Evolutionary conservation across 495 filamentous ascomycete genomes (phyloP), one percentile per base, ranked within the genome.

Genomic region (Talaromyces proteolyticus): DNA sequence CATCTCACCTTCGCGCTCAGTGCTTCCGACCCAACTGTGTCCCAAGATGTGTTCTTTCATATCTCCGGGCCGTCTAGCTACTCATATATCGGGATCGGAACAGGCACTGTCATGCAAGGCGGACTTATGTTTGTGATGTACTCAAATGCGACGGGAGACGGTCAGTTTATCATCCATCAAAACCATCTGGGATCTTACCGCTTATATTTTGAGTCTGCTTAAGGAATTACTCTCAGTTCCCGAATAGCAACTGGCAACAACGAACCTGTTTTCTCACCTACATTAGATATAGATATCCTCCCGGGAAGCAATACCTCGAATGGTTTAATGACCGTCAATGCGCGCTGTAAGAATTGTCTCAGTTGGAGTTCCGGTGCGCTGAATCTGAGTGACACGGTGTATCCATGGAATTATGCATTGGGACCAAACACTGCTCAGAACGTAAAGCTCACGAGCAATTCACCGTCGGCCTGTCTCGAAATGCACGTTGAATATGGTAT

Each of bases 351-450:
- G 12, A 66, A 68, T 54, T 82, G 78, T 57, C 70, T 65, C 20
- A 52, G 55, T 14, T 80, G 73, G 73, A 59, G 61, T n/a, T 45
- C 53, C 19, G 66, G 68, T 16, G 61, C 53, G 16, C 53, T 77
- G 23, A 60, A 74, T 53, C 56, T 67, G 1, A 54, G 47, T 24
- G 67, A 57, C 41, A 66, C 57, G 3, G 42, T 60, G 0, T 65
- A 76, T 44, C 56, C 65, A 12, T 76, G 84, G 65, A 76, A 82
- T 47, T 85, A 75, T 56, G 81, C 77, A 16, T 57, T 74, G 12
- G 82, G 81, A 12, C 69, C 72, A 3, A 55, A 53, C 25, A 56
- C 64, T n/a, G 26, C 49, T 17, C 17, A 29, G 16, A 26, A 21
- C 25, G 53, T 54, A 23, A 48, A 53, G 24, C 53, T 78, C 11